Evolutionary conservation across 192 early-diverging fungal genomes (phyloP), one percentile per base, ranked within the genome.

Genomic region (Bifiguratus adelaidae): DNA sequence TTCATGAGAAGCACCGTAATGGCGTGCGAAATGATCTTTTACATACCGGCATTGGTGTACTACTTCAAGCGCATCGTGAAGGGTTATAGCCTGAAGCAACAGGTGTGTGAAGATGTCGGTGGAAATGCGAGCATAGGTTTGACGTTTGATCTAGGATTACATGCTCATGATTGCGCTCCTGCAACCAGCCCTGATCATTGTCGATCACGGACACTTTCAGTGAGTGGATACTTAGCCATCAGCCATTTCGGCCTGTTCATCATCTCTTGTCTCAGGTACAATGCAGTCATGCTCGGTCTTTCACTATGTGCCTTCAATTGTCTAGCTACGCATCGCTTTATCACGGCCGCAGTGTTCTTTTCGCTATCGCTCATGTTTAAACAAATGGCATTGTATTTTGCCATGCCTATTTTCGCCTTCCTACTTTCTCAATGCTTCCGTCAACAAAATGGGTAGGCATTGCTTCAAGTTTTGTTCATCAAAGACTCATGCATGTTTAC

Each of bases 121-220:
- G 60, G 58, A 44, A 23, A 48, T 43, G 30, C 18, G 18, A 22
- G 25, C 22, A 25, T 62, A 16, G 9, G 25, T 12, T 2, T 55
- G 9, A 41, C 29, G 30, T 23, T 37, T 40, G 48, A 40, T 34
- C 15, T 13, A 40, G 37, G 22, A 40, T 15, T 11, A 15, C 37
- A 15, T 21, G 7, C 1, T 1, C 16, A 47, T 86, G 2, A 50
- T 91, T 2, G 68, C 85, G 12, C 65, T 92, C 15, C 55, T 92
- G 23, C 88, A 91, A 45, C 92, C 95, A 4, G 81, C 82, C 15
- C 58, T 99, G 41, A 72, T 92, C n/a, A 55, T 99, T 42, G 85
- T 99, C 42, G 95, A 99, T 61, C 85, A 92, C 52, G 95, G 91
- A 20, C 92, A 99, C 57, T 96, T 99, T 42, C 92, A 96, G 83